Evolutionary conservation across 805 yeast genomes (phyloP).

Genomic region (Ogataea zsoltii): DNA sequence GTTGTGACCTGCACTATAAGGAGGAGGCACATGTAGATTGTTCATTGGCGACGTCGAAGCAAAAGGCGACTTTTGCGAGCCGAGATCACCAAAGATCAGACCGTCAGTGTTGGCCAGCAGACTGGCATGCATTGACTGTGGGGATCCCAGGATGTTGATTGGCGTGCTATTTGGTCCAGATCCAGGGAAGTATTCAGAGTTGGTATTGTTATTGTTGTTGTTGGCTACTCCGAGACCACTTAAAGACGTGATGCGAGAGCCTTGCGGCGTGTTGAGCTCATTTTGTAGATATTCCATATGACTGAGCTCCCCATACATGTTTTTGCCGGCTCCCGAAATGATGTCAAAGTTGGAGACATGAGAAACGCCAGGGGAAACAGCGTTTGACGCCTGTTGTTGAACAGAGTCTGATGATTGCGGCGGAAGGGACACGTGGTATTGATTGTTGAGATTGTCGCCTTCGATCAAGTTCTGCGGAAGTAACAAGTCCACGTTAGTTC

Average conservation of each 20-base stretch:
- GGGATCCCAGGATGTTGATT: slow-evolving; percentile 7
- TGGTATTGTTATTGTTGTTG: not conserved
- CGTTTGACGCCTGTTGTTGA: not conserved
- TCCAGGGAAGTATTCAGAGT: slow-evolving; percentile 1
- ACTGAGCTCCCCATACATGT: slow-evolving; percentile 10
- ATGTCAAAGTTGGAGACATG: slow-evolving; percentile 20
- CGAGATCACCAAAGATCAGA: slow-evolving; percentile 16
- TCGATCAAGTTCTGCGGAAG: slow-evolving; percentile 34
- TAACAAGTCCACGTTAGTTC: slow-evolving; percentile 26
- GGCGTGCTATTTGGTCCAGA: slow-evolving; percentile 5
- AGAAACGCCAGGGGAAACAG: slow-evolving; percentile 17
- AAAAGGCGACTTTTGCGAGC: slow-evolving; percentile 21
- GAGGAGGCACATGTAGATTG: slow-evolving; percentile 10
- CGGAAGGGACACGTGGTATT: slow-evolving; percentile 5
- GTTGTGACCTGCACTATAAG: slow-evolving; percentile 4
- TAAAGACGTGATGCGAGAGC: slow-evolving; percentile 5
- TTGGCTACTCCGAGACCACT: slow-evolving; percentile 1
- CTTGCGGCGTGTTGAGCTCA: slow-evolving; percentile 6
- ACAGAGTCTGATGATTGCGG: slow-evolving; percentile 10
- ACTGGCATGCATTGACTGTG: slow-evolving; percentile 6
- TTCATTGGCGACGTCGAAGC: slow-evolving; percentile 15
- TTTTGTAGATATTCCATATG: slow-evolving; percentile 10
- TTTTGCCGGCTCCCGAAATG: slow-evolving; percentile 8
- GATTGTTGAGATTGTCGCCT: slow-evolving; percentile 22
- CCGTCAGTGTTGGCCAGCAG: slow-evolving; percentile 7